A percentile compares a stretch with the other conserved stretches of the same genome.
These are phyloP conservation scores for Carex myosuroides DNA, from an alignment of 176 grass and related monocot genomes.

Conservation along the genomic window DNA sequence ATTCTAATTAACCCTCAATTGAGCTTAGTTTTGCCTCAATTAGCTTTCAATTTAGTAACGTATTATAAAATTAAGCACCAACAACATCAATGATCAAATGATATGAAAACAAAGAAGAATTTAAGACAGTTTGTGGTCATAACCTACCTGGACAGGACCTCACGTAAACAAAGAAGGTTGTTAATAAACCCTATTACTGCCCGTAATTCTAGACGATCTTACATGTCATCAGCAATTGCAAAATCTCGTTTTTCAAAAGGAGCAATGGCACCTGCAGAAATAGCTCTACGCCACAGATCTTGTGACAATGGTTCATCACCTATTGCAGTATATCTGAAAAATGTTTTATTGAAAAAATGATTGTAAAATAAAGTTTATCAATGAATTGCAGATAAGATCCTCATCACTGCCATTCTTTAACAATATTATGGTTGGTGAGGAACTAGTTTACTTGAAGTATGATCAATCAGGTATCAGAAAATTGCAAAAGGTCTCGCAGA, in stretches of 20 bases:
- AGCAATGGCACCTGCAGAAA: slow-evolving; percentile 64
- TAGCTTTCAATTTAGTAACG: neutral
- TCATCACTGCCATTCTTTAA: neutral
- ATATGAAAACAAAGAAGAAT: neutral
- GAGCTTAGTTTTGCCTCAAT: neutral
- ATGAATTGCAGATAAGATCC: neutral
- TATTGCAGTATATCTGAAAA: slow-evolving; percentile 49
- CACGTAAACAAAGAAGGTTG: neutral
- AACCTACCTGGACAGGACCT: neutral
- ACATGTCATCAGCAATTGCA: slow-evolving; percentile 94
- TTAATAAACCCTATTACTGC: neutral
- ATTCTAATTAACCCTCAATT: neutral
- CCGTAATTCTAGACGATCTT: slow-evolving; percentile 23
- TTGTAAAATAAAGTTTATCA: neutral
- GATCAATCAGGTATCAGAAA: neutral
- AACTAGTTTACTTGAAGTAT: neutral
- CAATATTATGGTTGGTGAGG: neutral
- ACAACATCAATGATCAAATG: neutral
- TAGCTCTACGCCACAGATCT: slow-evolving; percentile 70
- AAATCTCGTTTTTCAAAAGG: slow-evolving; percentile 83
- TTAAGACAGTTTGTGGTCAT: neutral
- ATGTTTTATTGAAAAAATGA: neutral
- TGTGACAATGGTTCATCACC: slow-evolving; percentile 46
- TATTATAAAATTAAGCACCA: neutral
- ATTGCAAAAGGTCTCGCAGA: neutral